Evolutionary conservation across 306 rosid species (phyloP), one percentile per base, ranked within the genome.

Genomic region (Astragalus glycyphyllos): DNA sequence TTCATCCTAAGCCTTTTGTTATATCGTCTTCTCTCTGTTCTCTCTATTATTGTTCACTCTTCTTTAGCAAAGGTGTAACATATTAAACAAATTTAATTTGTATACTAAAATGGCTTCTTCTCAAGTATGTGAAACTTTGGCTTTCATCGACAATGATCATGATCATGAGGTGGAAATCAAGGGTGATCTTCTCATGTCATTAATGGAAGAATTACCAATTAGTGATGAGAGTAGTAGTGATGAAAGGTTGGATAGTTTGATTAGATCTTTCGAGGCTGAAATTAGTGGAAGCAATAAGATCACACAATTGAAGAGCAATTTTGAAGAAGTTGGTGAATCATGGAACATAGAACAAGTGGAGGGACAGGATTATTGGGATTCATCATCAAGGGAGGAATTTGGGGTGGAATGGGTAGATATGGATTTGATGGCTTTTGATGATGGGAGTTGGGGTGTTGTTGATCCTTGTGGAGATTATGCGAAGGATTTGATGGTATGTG

Each of bases 191-290:
- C 72, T 85, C n/a, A 73, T 60, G 85, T 74, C 86, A 55, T 38
- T 85, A 15, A 70, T 82, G 73, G 89, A 85, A 41, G 89, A 85
- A 53, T 49, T 79, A 41, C 77, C 68, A 11, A n/a, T n/a, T n/a
- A 49, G 72, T 40, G 83, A 81, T 31, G 81, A 79, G 54, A 53
- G 73, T 47, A 53, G 73, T 47, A 68, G 73, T 35, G 82, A 81
- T 58, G 84, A 69, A 20, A 38, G 79, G 32, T 74, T 82, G 13
- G 72, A 79, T 17, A 70, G 61, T 48, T 51, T 85, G 37, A 85
- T 85, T 6, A 78, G 76, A 76, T 82, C 85, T 2, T 68, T 85
- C 40, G 89, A 85, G 60, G 89, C 79, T 20, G 89, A 85, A 50
- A 82, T 82, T 72, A 73, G 83, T n/a, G 77, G 38, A 9, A 51